These are phyloP conservation scores for Pouteria glomerata DNA, from an alignment of 148 eudicot species.

Conservation along the genomic window DNA sequence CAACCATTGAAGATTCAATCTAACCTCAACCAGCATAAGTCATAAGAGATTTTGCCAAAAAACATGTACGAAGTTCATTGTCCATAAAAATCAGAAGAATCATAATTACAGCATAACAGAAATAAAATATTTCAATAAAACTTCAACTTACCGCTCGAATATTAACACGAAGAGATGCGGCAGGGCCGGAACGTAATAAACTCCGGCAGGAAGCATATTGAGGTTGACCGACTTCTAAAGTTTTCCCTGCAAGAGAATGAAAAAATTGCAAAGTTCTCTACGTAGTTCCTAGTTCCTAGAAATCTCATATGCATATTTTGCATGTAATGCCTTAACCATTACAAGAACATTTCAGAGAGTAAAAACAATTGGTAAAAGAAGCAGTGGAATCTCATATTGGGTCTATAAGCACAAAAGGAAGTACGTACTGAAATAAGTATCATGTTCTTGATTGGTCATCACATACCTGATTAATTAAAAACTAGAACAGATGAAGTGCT, in stretches of 20 bases:
- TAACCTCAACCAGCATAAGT: not conserved
- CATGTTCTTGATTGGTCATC: not conserved
- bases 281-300: not conserved
- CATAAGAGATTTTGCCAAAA: not conserved
- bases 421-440: not conserved
- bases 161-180: conserved; percentile 86
- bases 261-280: not conserved
- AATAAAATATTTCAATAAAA: not conserved
- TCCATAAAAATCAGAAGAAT: not conserved
- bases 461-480: not conserved
- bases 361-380: not conserved
- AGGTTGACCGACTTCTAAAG: conserved; percentile 68
- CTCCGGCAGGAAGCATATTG: conserved; percentile 64
- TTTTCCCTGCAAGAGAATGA: conserved; percentile 47
- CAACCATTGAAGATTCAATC: not conserved
- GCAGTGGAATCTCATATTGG: not conserved
- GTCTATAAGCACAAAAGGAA: not conserved
- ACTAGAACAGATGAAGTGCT: not conserved
- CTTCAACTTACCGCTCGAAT: conserved; percentile 79
- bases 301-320: not conserved
- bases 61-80: not conserved
- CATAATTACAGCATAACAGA: not conserved
- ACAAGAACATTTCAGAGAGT: not conserved
- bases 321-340: not conserved
- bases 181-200: conserved; percentile 86